A percentile compares a stretch with the other conserved stretches of the same genome.
These are phyloP conservation scores for Chalaropsis ovoidea DNA, from an alignment of 2,329 filamentous ascomycete genomes.

Conservation along the genomic window DNA sequence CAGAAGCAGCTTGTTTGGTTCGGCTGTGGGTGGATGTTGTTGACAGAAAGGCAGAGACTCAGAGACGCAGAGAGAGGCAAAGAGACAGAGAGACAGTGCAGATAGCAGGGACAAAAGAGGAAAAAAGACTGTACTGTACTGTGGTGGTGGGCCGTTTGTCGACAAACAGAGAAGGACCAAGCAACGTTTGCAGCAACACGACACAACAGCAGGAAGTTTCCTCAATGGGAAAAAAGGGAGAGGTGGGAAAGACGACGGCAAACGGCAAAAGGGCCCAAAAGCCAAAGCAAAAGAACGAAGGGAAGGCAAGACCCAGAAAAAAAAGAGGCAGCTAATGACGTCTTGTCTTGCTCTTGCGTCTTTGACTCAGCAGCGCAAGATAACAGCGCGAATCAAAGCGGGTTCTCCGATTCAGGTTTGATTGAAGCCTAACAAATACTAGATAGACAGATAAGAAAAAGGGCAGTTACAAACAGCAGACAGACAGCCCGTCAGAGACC, in stretches of 20 bases:
- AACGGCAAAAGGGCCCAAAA: neutral
- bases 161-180: neutral
- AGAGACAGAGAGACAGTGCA: neutral
- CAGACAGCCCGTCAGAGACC: neutral
- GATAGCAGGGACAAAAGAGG: neutral
- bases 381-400: slow-evolving; percentile 8
- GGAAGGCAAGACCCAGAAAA: slow-evolving; percentile 11
- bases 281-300: neutral
- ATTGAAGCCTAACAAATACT: neutral
- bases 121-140: slow-evolving; percentile 13
- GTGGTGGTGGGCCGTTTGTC: neutral
- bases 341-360: slow-evolving; percentile 5
- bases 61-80: neutral
- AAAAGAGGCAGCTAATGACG: slow-evolving; percentile 14
- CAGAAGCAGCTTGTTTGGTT: neutral
- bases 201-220: neutral
- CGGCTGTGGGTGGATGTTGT: neutral
- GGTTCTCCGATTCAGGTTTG: neutral
- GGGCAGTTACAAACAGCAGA: neutral
- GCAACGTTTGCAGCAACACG: slow-evolving; percentile 2
- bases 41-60: neutral
- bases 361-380: slow-evolving; percentile 2
- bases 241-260: neutral
- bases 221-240: neutral
- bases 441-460: neutral